A percentile compares a stretch with the other conserved stretches of the same genome.
Conservation (phyloP, 768 basidiomycete genomes). For the Hericium rajendrae region DNA sequence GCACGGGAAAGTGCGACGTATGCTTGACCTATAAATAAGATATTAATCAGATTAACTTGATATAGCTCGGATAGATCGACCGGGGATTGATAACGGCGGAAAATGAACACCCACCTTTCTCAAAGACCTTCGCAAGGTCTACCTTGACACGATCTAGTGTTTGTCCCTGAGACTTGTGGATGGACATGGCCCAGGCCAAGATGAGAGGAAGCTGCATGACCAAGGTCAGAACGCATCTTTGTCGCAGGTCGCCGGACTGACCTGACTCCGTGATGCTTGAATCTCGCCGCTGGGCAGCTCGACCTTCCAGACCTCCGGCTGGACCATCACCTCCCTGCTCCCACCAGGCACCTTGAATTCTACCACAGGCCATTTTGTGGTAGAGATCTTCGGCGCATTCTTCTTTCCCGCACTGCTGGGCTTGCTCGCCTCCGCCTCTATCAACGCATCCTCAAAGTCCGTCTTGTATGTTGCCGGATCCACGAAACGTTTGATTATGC, state of each 20-base stretch:
- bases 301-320: constrained; percentile 75
- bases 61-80: not conserved
- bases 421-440: constrained; percentile 7
- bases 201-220: constrained; percentile 66
- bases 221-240: not conserved
- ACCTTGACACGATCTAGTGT: constrained; percentile 93
- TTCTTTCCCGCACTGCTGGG: constrained; percentile 2
- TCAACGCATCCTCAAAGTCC: constrained; percentile 6
- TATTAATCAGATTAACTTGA: not conserved
- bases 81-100: not conserved
- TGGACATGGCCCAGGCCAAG: constrained; percentile 95
- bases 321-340: constrained; percentile 45
- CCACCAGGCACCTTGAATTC: constrained; percentile 57
- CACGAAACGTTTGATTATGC: constrained; percentile 67
- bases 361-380: constrained; percentile 57
- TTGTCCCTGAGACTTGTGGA: constrained; percentile 97
- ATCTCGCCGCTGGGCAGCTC: constrained; percentile 83
- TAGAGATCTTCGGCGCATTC: constrained; percentile 1
- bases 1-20: constrained; percentile 88
- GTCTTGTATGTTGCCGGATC: constrained; percentile 31
- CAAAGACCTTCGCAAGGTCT: constrained; percentile 87
- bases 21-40: constrained; percentile 55
- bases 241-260: constrained; percentile 22
- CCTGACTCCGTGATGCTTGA: constrained; percentile 73
- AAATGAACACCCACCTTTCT: constrained; percentile 51